phyloP scores from a whole-genome alignment of 192 early-diverging fungal genomes.

The Lobosporangium transversale region DNA sequence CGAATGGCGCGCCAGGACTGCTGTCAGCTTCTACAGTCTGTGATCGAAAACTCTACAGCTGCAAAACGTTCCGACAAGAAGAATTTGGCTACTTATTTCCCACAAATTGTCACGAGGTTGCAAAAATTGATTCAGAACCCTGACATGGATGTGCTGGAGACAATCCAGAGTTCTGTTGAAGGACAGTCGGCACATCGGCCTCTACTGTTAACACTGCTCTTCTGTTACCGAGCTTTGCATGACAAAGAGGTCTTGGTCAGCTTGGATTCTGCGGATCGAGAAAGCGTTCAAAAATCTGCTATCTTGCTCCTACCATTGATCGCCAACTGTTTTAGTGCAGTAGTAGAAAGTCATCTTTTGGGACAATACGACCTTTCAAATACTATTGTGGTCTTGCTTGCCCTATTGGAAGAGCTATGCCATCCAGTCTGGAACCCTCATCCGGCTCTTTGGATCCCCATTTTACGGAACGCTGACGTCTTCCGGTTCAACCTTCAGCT shows the following conservation, averaged over 20 bases:
- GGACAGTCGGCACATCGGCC: conserved; percentile 17
- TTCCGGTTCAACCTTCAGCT: conserved; percentile 52
- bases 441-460: conserved; percentile 47
- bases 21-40: conserved; percentile 33
- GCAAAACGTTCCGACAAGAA: conserved; percentile 40
- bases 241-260: conserved; percentile 39
- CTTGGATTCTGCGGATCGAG: conserved; percentile 9
- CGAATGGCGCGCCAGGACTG: conserved; percentile 37
- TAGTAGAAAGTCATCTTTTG: conserved; percentile 23
- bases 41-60: conserved; percentile 27
- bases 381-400: conserved; percentile 52
- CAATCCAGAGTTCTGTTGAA: conserved; percentile 22
- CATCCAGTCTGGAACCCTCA: conserved; percentile 48
- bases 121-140: conserved; percentile 30
- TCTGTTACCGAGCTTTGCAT: conserved; percentile 45
- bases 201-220: conserved; percentile 24
- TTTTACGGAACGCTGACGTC: conserved; percentile 42
- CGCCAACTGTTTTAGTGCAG: conserved; percentile 20
- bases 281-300: conserved; percentile 27
- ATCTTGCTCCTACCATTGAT: conserved; percentile 22
- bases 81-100: conserved; percentile 41
- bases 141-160: conserved; percentile 29
- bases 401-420: conserved; percentile 55
- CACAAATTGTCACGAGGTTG: conserved; percentile 37
- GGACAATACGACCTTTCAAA: conserved; percentile 50